These are phyloP conservation scores for Harringtonia aguacate DNA, from an alignment of 2,329 filamentous ascomycete genomes.

Conservation along the genomic window DNA sequence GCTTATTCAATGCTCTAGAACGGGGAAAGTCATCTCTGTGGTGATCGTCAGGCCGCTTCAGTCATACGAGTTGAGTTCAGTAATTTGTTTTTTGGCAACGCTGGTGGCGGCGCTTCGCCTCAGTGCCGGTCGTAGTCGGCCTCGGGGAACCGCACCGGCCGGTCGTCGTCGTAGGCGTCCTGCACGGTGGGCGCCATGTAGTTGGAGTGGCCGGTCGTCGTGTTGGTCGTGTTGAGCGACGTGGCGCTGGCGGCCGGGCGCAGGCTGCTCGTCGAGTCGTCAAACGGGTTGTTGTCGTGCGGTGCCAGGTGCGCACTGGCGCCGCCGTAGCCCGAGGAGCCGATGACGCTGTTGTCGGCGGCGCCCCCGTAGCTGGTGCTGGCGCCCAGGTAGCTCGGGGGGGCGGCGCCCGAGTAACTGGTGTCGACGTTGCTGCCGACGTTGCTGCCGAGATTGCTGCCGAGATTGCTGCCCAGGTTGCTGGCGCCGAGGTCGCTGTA, in stretches of 20 bases:
- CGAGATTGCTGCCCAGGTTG: slow-evolving; percentile 3
- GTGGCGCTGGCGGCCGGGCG: slow-evolving; percentile 11
- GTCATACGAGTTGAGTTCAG: not conserved
- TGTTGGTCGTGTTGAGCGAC: slow-evolving; percentile 7
- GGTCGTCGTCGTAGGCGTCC: slow-evolving; percentile 33
- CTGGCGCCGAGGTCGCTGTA: slow-evolving; percentile 31
- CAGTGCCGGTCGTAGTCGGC: slow-evolving; percentile 44
- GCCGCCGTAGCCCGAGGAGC: slow-evolving; percentile 14
- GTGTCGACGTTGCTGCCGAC: slow-evolving; percentile 1
- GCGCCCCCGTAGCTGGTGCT: slow-evolving; percentile 1
- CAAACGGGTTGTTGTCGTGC: slow-evolving; percentile 29
- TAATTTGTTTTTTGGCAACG: not conserved
- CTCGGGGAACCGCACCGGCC: slow-evolving; percentile 42
- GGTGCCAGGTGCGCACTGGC: not conserved
- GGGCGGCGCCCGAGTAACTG: not conserved
- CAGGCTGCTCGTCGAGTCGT: slow-evolving; percentile 18
- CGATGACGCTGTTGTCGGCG: not conserved
- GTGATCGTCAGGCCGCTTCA: not conserved
- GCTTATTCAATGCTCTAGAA: too few relatives aligned
- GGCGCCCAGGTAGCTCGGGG: slow-evolving; percentile 28
- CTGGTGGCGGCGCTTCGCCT: not conserved
- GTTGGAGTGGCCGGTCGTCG: slow-evolving; percentile 12
- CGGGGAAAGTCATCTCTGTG: too few relatives aligned
- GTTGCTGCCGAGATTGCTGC: slow-evolving; percentile 1
- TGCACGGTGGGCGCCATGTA: slow-evolving; percentile 29